Conservation (phyloP, 2,329 filamentous ascomycete species). For the Aureobasidium leucospermi region DNA sequence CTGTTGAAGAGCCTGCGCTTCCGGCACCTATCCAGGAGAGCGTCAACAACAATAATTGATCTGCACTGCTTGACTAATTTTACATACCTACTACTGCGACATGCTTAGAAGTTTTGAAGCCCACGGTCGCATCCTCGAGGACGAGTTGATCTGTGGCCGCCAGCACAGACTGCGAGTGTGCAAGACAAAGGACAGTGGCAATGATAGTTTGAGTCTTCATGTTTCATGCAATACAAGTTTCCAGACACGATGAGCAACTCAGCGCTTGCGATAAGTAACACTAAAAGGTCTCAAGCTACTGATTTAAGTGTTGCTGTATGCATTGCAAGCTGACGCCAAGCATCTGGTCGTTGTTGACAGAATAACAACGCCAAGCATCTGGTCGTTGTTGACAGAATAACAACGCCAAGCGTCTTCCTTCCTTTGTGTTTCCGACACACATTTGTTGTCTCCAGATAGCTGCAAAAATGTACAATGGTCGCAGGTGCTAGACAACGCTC, state of each 20-base stretch:
- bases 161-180: not conserved
- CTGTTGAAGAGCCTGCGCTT: constrained; percentile 76
- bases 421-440: not conserved
- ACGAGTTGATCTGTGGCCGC: not conserved
- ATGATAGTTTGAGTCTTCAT: not conserved
- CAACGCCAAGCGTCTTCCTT: not conserved
- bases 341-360: not conserved
- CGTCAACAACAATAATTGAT: not conserved
- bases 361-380: not conserved
- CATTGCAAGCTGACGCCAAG: constrained; percentile 3
- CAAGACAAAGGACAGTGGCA: not conserved
- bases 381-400: not conserved
- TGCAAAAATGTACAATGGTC: not conserved
- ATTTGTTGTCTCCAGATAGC: not conserved
- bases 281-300: too few relatives aligned
- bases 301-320: not conserved
- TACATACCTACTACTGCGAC: constrained; percentile 11
- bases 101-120: not conserved
- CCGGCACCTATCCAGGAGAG: constrained; percentile 58
- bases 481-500: not conserved
- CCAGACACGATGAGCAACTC: too few relatives aligned
- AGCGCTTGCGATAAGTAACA: too few relatives aligned
- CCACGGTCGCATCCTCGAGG: not conserved
- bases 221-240: not conserved
- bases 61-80: not conserved